phyloP scores from a whole-genome alignment of 202 grass and related monocot genomes.

The Miscanthus sacchariflorus region DNA sequence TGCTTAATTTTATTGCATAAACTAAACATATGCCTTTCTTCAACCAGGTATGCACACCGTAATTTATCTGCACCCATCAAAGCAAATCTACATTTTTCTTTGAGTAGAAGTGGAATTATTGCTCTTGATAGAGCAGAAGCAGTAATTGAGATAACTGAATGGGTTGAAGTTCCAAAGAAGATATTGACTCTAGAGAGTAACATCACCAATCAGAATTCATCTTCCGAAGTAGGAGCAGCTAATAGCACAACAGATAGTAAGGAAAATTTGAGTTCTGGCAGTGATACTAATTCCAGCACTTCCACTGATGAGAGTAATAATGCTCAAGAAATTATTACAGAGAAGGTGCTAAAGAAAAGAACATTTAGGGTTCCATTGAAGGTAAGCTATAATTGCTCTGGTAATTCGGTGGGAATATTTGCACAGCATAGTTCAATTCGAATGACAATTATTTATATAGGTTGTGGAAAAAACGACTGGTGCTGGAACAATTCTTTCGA shows the following conservation, averaged over 20 bases:
- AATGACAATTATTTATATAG: constrained; percentile 59
- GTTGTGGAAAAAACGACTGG: constrained; percentile 74
- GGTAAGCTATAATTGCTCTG: constrained; percentile 55
- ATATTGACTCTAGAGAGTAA: constrained; percentile 79
- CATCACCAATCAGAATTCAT: constrained; percentile 57
- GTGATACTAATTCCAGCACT: constrained; percentile 55
- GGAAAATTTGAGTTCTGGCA: constrained; percentile 55
- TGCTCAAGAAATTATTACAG: constrained; percentile 65
- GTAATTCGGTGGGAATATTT: constrained; percentile 38
- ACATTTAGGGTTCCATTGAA: constrained; percentile 97
- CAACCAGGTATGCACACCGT: constrained; percentile 75
- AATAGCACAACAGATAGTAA: constrained; percentile 58
- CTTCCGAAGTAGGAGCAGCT: constrained; percentile 62
- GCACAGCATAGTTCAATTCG: constrained; percentile 8
- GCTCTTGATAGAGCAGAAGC: constrained; percentile 96
- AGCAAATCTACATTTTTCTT: constrained; percentile 98
- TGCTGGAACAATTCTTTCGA: constrained; percentile 72
- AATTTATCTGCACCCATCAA: constrained; percentile 98
- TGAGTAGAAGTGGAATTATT: constrained; percentile 95
- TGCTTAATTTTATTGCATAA: constrained; percentile 31
- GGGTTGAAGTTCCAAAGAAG: constrained; percentile 97
- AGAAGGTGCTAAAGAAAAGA: constrained; percentile 95
- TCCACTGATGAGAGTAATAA: constrained; percentile 59
- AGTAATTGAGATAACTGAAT: constrained; percentile 97
- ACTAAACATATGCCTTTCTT: constrained; percentile 39